phyloP scores from a whole-genome alignment of 1,284 basidiomycete genomes.

The Exobasidium rhododendri region DNA sequence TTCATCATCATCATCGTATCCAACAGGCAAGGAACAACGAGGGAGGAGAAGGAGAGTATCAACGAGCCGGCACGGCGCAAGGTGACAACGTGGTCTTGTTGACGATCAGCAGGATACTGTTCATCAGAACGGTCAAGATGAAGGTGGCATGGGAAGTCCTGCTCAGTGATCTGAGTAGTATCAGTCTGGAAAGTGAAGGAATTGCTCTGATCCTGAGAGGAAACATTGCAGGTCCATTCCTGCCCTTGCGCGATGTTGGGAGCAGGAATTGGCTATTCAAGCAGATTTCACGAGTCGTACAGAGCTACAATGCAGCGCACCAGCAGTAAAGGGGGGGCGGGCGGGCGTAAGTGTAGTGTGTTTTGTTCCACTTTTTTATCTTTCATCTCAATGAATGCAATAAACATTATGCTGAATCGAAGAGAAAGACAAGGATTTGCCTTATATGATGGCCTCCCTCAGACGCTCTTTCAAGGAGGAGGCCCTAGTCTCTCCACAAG shows the following conservation, averaged over 20 bases:
- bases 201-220: slow-evolving; percentile 64
- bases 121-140: slow-evolving; percentile 80
- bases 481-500: no score
- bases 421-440: no score
- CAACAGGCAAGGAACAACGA: background rate
- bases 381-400: no score
- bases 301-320: slow-evolving; percentile 29
- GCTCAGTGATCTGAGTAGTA: slow-evolving; percentile 78
- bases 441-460: no score
- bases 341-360: no score
- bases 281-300: slow-evolving; percentile 57
- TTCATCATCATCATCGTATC: background rate
- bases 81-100: slow-evolving; percentile 47
- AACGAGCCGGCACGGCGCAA: background rate
- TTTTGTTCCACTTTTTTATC: no score
- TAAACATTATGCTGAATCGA: no score
- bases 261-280: slow-evolving; percentile 63
- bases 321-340: slow-evolving; percentile 13
- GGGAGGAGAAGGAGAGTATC: background rate
- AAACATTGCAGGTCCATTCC: slow-evolving; percentile 61
- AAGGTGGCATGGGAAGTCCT: slow-evolving; percentile 88
- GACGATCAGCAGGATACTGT: slow-evolving; percentile 59
- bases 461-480: no score
- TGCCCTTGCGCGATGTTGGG: slow-evolving; percentile 60
- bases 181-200: slow-evolving; percentile 60